Conservation (phyloP, 2,329 filamentous ascomycete species). For the Colletotrichum sublineola region DNA sequence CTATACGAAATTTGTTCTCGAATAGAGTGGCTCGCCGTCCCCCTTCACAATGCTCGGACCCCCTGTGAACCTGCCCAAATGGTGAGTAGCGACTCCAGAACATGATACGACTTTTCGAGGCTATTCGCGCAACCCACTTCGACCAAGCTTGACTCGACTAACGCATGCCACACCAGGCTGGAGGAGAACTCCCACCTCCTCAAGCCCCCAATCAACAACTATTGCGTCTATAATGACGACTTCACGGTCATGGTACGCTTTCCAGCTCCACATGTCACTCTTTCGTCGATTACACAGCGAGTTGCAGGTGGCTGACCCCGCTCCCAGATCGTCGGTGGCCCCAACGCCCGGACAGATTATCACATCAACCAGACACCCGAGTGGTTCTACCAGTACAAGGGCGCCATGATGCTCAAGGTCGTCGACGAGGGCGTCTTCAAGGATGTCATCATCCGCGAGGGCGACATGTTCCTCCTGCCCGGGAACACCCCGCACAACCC, state of each 20-base stretch:
- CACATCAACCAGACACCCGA: constrained; percentile 97
- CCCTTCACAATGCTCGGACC: constrained; percentile 44
- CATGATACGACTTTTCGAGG: constrained; percentile 19
- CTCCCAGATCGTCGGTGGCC: constrained; percentile 86
- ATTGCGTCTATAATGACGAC: constrained; percentile 91
- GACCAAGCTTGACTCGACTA: constrained; percentile 17
- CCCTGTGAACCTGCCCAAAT: constrained; percentile 70
- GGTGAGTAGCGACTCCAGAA: constrained; percentile 56
- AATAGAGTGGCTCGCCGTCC: constrained; percentile 25
- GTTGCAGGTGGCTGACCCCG: constrained; percentile 6
- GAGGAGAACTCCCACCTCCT: constrained; percentile 92
- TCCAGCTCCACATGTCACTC: neutral
- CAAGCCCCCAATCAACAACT: constrained; percentile 96
- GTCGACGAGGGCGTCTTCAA: constrained; percentile 80
- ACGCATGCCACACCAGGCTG: constrained; percentile 71
- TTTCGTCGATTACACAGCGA: constrained; percentile 2
- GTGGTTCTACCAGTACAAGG: constrained; percentile 98
- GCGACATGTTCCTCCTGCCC: constrained; percentile 93
- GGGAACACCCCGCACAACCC: constrained; percentile 98
- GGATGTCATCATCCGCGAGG: constrained; percentile 91
- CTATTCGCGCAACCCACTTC: constrained; percentile 18
- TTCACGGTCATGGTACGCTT: constrained; percentile 81
- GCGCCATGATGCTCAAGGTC: constrained; percentile 93
- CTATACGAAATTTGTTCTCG: neutral
- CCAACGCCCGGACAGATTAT: constrained; percentile 96